Evolutionary conservation across 2,329 filamentous ascomycete species (phyloP), one percentile per base, ranked within the genome.

Genomic region (Fusarium abutilonis): DNA sequence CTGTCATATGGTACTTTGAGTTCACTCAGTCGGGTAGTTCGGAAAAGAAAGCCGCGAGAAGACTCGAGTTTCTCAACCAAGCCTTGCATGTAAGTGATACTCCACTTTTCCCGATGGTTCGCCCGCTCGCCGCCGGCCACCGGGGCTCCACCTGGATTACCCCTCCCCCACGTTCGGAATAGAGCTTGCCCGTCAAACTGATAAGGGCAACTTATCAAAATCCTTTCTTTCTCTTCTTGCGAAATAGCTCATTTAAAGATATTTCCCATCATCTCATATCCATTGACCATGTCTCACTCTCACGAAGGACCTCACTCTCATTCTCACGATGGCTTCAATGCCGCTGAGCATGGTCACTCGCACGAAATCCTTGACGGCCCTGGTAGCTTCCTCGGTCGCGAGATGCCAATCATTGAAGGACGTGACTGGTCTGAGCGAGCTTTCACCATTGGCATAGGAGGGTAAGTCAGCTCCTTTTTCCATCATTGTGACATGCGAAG

Each of bases 371-470:
- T 97, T 67, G 89, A 95, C 72, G 94, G 94, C 0, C 95, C 95
- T 0, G 95, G 95, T 40, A 96, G 92, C 73, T 98, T 90, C 75
- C 78, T 95, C 29, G 89, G 89, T 46, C 89, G 95, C 14, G 95
- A 98, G 79, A 93, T 96, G 91, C 95, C 94, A 61, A 90, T 98
- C 53, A 86, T 93, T 64, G 91, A 97, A 68, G 93, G 93, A 10
- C 85, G 94, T 51, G 84, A 93, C 74, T 99, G 93, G 91, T 84
- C 84, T 26, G 91, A 96, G 65, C 85, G 95, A 55, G 93, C 93
- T 13, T 99, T 97, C 73, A 98, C 95, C 5, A 85, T 99, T 71
- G 95, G 95, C n/a, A 98, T 98, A 78, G 95, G 95, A 79, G 95
- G 95, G 93, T 96, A 19, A 3, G 19, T 4, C 3, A 19, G 19